Percentiles rank a stretch among this genome's conserved stretches.
Evolutionary conservation across 768 basidiomycete species (phyloP).

Genomic region (Leucocoprinus sp.): DNA sequence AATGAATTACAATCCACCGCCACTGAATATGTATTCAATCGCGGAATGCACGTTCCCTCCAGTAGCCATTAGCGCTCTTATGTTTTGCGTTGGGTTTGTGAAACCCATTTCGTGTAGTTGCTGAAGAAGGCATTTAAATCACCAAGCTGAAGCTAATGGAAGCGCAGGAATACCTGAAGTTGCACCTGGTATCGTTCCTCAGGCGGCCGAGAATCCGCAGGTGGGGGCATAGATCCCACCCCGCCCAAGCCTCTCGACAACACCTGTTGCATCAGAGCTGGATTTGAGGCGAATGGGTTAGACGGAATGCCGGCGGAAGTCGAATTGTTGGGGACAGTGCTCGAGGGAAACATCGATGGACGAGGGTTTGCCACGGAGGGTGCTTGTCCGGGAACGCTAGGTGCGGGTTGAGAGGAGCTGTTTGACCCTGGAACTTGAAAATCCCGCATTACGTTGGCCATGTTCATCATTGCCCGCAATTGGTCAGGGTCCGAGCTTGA

Average conservation of each 20-base stretch:
- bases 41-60: constrained; percentile 91
- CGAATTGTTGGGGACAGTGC: constrained; percentile 17
- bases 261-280: constrained; percentile 38
- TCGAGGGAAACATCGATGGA: no score
- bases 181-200: constrained; percentile 92
- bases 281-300: constrained; percentile 30
- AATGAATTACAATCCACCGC: constrained; percentile 63
- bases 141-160: not conserved
- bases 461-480: constrained; percentile 68
- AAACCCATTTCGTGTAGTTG: constrained; percentile 97
- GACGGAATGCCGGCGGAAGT: constrained; percentile 16
- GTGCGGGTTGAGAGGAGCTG: constrained; percentile 41
- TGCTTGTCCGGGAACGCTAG: constrained; percentile 30
- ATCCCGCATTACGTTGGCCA: constrained; percentile 49
- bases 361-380: no score
- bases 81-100: constrained; percentile 80
- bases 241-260: constrained; percentile 25
- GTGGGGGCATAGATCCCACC: constrained; percentile 31
- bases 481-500: constrained; percentile 67
- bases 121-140: constrained; percentile 24
- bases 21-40: constrained; percentile 85
- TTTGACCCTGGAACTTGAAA: constrained; percentile 21
- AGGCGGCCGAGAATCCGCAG: constrained; percentile 65
- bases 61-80: constrained; percentile 83
- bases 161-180: constrained; percentile 44